Evolutionary conservation across 2,329 filamentous ascomycete genomes (phyloP).

Genomic region (Paecilomyces sp.): DNA sequence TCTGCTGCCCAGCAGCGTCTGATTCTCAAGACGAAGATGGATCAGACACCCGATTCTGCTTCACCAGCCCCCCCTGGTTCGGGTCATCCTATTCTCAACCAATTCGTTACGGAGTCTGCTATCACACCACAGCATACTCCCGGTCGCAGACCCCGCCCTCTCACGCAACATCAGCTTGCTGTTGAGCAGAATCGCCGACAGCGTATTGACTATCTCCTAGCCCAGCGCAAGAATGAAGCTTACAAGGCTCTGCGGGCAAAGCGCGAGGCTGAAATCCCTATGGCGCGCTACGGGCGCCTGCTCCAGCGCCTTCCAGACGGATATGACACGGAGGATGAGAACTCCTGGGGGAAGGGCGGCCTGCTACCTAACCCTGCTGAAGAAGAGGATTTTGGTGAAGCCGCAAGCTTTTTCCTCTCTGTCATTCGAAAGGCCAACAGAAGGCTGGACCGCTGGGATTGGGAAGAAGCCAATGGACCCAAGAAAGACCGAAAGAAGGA

Average conservation of each 20-base stretch:
- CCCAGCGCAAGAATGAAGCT: slow-evolving; percentile 33
- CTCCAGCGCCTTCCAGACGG: slow-evolving; percentile 35
- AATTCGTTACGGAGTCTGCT: slow-evolving; percentile 29
- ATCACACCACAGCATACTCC: slow-evolving; percentile 17
- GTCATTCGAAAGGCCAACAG: slow-evolving; percentile 36
- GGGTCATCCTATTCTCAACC: slow-evolving; percentile 34
- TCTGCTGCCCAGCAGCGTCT: slow-evolving; percentile 32
- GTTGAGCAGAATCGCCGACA: slow-evolving; percentile 43
- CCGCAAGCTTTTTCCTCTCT: slow-evolving; percentile 37
- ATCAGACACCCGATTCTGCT: slow-evolving; percentile 33
- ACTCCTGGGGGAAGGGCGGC: slow-evolving; percentile 37
- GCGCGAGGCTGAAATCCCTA: slow-evolving; percentile 32
- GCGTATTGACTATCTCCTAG: slow-evolving; percentile 41
- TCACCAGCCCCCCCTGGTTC: slow-evolving; percentile 38
- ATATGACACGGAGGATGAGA: slow-evolving; percentile 42
- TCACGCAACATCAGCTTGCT: slow-evolving; percentile 44
- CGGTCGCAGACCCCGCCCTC: slow-evolving; percentile 37
- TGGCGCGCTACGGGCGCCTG: slow-evolving; percentile 34
- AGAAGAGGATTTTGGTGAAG: slow-evolving; percentile 42
- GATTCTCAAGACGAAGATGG: slow-evolving; percentile 38
- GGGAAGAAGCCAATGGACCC: slow-evolving; percentile 32
- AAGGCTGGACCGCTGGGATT: slow-evolving; percentile 40
- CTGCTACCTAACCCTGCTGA: slow-evolving; percentile 33
- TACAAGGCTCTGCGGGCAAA: slow-evolving; percentile 29
- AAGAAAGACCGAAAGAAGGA: slow-evolving; percentile 30